Evolutionary conservation across 1,284 basidiomycete species (phyloP), one percentile per base, ranked within the genome.

Genomic region (Cutaneotrichosporon sp.): DNA sequence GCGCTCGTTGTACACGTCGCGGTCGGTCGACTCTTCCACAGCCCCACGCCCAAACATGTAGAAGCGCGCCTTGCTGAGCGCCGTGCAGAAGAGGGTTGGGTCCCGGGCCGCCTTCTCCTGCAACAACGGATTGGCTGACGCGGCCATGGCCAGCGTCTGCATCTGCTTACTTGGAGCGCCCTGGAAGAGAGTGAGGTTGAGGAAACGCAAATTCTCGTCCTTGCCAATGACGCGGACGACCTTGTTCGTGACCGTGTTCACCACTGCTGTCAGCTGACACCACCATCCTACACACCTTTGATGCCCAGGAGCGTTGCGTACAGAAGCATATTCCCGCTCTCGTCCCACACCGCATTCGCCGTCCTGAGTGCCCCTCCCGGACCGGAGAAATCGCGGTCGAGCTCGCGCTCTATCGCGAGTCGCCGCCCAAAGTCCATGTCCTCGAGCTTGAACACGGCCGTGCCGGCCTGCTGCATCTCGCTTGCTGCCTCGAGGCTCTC

Each of bases 351-450:
- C 0, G 89, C 92, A 74, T 92, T 93, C 46, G 88, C 91, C 82
- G 90, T 92, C 68, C 77, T 72, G 64, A 81, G 62, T 59, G 78
- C 65, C n/a, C 79, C 79, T 21, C 79, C 75, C 1, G 76, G 71
- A 18, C 76, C 71, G 61, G 75, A 72, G 65, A 77, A 75, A 62
- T 65, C 70, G 46, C 64, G 49, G 57, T 97, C 92, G 56, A 99
- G 81, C 73, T 99, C 96, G 65, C 91, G 85, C 80, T 99, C 97
- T 16, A 89, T 84, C 1, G 97, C 97, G 56, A 99, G 83, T 11
- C 97, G 85, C 63, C 97, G 84, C n/a, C 97, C 96, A 75, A 99
- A 98, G 77, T 99, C 97, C 96, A 99, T 99, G 79, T 98, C 94
- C 68, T 99, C 97, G 11, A 99, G 87, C 74, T 88, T 90, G 81